Evolutionary conservation across 1,139 yeast species (phyloP).

Genomic region (Groenewaldozyma auringiensis): DNA sequence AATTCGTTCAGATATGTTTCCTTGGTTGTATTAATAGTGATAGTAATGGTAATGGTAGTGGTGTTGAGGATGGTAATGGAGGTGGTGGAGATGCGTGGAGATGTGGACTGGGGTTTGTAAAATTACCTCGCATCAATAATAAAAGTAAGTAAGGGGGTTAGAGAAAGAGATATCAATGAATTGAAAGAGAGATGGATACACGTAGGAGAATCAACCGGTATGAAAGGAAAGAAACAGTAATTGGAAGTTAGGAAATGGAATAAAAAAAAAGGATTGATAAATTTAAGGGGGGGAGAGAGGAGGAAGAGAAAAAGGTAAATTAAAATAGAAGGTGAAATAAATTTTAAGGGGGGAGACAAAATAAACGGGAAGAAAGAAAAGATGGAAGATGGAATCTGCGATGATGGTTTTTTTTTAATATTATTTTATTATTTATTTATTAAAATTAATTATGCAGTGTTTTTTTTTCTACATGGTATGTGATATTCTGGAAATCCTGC

Average conservation of each 20-base stretch:
- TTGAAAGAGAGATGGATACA: neutral
- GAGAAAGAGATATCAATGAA: neutral
- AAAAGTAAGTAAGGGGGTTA: neutral
- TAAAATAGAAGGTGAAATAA: too few relatives aligned
- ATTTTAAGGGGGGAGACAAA: too few relatives aligned
- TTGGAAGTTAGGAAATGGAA: neutral
- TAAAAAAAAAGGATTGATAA: neutral
- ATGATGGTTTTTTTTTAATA: too few relatives aligned
- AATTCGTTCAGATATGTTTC: too few relatives aligned
- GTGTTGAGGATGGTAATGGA: conserved; percentile 3
- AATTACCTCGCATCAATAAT: neutral
- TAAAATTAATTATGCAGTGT: too few relatives aligned
- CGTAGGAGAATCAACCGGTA: neutral
- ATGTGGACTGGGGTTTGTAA: neutral
- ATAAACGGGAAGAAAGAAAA: too few relatives aligned
- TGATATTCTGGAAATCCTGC: too few relatives aligned
- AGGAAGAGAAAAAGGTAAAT: too few relatives aligned
- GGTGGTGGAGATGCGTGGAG: conserved; percentile 5
- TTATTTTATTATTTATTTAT: too few relatives aligned
- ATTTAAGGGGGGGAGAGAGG: neutral
- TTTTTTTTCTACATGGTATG: too few relatives aligned
- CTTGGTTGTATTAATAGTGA: too few relatives aligned
- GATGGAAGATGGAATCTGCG: too few relatives aligned
- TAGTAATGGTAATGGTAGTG: neutral
- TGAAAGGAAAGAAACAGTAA: neutral